Evolutionary conservation across 495 filamentous ascomycete genomes (phyloP).

Genomic region (Chaetomium tenue): DNA sequence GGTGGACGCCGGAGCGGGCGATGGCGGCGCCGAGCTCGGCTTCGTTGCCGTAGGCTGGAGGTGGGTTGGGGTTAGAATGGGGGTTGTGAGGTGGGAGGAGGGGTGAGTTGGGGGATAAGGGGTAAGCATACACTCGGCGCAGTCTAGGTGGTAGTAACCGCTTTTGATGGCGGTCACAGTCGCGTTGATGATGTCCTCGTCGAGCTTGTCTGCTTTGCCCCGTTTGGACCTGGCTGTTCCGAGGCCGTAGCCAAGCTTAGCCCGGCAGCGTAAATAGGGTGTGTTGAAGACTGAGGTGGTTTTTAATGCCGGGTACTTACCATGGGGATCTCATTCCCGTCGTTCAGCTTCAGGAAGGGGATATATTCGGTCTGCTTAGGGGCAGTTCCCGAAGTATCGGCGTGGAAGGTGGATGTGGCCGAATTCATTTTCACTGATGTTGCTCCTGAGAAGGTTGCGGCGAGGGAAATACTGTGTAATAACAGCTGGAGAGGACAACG

Average conservation of each 20-base stretch:
- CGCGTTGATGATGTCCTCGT: conserved; percentile 55
- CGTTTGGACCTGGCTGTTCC: conserved; percentile 48
- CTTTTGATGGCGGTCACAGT: conserved; percentile 66
- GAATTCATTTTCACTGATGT: conserved; percentile 38
- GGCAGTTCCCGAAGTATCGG: conserved; percentile 28
- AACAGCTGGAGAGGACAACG: too few relatives aligned
- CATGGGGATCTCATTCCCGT: conserved; percentile 71
- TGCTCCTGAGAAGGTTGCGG: background rate
- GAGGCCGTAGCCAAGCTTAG: conserved; percentile 72
- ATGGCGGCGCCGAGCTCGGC: conserved; percentile 72
- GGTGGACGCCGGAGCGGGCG: conserved; percentile 60
- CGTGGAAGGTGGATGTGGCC: conserved; percentile 31
- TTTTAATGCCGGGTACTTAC: conserved; percentile 46
- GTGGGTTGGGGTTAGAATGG: background rate
- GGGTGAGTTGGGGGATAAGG: background rate
- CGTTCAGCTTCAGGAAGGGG: conserved; percentile 60
- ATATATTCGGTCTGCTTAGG: conserved; percentile 41
- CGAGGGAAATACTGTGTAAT: background rate
- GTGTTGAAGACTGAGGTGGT: background rate
- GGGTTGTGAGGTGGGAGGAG: background rate
- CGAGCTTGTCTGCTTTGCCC: conserved; percentile 39
- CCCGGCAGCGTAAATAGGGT: background rate
- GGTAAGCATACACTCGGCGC: conserved; percentile 58
- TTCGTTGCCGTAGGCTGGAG: conserved; percentile 74
- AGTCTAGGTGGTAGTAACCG: conserved; percentile 76